phyloP scores from a whole-genome alignment of 768 basidiomycete species.

The Mycena amicta region DNA sequence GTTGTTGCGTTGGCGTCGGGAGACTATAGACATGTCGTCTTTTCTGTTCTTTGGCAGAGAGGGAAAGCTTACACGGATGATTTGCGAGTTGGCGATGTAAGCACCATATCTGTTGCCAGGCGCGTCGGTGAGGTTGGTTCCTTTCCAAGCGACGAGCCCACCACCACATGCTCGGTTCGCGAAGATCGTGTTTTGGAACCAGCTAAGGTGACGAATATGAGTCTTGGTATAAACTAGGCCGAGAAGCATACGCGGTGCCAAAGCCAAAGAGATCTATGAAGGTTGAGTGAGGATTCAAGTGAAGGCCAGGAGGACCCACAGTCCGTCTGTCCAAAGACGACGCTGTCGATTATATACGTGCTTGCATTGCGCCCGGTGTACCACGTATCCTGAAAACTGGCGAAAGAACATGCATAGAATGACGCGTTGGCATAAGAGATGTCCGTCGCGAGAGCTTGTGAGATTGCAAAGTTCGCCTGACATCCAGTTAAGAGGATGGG shows the following conservation, averaged over 20 bases:
- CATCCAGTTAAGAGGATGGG: slow-evolving; percentile 1
- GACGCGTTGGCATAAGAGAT: slow-evolving; percentile 69
- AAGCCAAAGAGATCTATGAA: slow-evolving; percentile 58
- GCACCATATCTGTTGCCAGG: slow-evolving; percentile 56
- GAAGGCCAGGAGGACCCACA: slow-evolving; percentile 40
- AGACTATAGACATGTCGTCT: slow-evolving; percentile 38
- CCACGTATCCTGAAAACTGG: slow-evolving; percentile 69
- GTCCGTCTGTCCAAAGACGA: slow-evolving; percentile 65
- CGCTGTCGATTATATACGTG: slow-evolving; percentile 63
- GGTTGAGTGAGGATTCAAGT: neutral
- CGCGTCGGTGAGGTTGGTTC: slow-evolving; percentile 54
- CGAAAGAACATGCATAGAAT: slow-evolving; percentile 64
- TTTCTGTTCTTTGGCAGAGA: neutral
- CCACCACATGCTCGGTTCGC: slow-evolving; percentile 69
- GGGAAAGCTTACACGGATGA: slow-evolving; percentile 51
- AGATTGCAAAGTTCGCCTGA: slow-evolving; percentile 58
- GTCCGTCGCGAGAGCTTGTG: slow-evolving; percentile 63
- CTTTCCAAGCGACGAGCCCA: slow-evolving; percentile 67
- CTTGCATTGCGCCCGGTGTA: slow-evolving; percentile 61
- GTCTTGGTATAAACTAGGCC: too few species aligned
- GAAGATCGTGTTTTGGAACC: slow-evolving; percentile 60
- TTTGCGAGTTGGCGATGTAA: slow-evolving; percentile 55
- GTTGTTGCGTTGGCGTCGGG: slow-evolving; percentile 58
- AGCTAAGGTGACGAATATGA: too few species aligned
- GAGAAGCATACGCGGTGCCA: slow-evolving; percentile 52